These are phyloP conservation scores for Penicillium cosmopolitanum DNA, from an alignment of 495 filamentous ascomycete species.

Conservation along the genomic window DNA sequence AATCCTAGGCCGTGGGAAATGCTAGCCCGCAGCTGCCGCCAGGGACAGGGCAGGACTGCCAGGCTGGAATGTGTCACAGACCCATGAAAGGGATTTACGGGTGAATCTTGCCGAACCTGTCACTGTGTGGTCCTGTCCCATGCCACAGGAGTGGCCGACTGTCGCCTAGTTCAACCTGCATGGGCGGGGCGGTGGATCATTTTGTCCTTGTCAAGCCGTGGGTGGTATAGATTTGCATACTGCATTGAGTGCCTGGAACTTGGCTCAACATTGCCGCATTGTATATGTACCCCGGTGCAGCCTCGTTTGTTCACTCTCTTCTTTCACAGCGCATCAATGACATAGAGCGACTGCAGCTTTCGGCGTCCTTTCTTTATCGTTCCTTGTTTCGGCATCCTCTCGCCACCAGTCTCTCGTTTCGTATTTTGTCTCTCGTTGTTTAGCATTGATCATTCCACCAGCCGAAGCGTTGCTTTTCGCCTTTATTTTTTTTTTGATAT, in stretches of 20 bases:
- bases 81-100: constrained; percentile 23
- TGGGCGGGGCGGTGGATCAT: constrained; percentile 26
- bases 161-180: constrained; percentile 28
- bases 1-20: constrained; percentile 5
- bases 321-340: constrained; percentile 28
- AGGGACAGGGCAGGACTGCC: constrained; percentile 19
- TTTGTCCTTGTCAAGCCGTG: constrained; percentile 25
- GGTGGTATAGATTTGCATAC: constrained; percentile 37
- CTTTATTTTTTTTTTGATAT: constrained; percentile 12
- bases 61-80: constrained; percentile 35
- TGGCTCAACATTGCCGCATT: constrained; percentile 14
- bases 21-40: constrained; percentile 21
- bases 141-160: constrained; percentile 30
- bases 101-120: constrained; percentile 25
- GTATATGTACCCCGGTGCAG: constrained; percentile 29
- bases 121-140: constrained; percentile 24
- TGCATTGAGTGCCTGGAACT: constrained; percentile 26
- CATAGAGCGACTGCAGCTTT: constrained; percentile 28
- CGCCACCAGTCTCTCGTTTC: constrained; percentile 30
- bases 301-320: constrained; percentile 15
- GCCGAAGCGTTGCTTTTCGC: constrained; percentile 19
- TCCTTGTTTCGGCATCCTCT: constrained; percentile 27
- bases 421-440: constrained; percentile 30
- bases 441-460: constrained; percentile 26
- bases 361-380: constrained; percentile 22